Evolutionary conservation across 345 rosid genomes (phyloP), one percentile per base, ranked within the genome.

Genomic region (Eucalyptus curtisii): DNA sequence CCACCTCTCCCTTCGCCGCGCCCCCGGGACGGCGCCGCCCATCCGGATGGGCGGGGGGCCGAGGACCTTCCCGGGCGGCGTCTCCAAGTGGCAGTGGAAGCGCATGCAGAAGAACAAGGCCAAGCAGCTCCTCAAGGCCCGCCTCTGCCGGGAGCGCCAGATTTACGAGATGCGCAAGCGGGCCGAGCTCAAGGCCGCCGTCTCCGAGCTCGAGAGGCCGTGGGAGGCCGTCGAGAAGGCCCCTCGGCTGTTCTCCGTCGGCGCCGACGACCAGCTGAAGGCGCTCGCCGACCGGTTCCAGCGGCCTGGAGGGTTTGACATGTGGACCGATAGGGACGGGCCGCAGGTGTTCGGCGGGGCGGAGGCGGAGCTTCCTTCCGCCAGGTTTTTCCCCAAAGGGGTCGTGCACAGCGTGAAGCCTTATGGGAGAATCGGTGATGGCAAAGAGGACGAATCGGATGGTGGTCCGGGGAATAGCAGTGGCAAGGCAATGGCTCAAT

Each of bases 11-110:
- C 89, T 88, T 3, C 86, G 64, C 87, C 42, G 53, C 90, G 14
- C 90, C 91, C 61, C 92, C 37, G 89, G 87, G 86, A 47, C 92
- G 47, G 88, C 93, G 47, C 89, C 94, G 13, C 37, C 92, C 22
- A 95, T 98, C 88, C 96, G 98, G 42, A 96, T 96, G 98, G 98
- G 99, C 87, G 98, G 97, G 14, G 97, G 97, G 68, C 99, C 98
- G 37, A 90, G 98, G 55, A 98, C 98, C 12, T 98, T 87, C 87
- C 98, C 97, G 1, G 99, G 97, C 49, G 98, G 99, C 3, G 96
- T 97, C 3, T 95, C 98, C 14, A 96, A 95, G 91, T 98, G 99
- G 98, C 97, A 94, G 49, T 98, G 99, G 99, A 98, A 95, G 90
- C 94, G 98, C 25, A 96, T 97, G 99, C 99, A 96, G 55, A 95